A percentile compares a stretch with the other conserved stretches of the same genome.
phyloP scores from a whole-genome alignment of 2,329 filamentous ascomycete species.

The Aspergillus bombycis region DNA sequence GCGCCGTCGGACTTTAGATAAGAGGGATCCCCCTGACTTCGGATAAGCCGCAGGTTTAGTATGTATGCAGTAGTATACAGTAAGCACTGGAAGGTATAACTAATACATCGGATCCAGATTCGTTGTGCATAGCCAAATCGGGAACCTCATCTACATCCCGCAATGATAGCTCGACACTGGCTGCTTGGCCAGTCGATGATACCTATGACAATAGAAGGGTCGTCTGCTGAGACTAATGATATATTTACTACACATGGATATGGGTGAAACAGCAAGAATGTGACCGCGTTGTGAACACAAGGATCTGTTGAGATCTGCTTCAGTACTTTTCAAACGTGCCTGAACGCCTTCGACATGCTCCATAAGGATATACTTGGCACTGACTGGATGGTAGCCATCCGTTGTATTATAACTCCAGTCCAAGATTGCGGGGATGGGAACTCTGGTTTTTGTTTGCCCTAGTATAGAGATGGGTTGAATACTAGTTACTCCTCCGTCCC shows the following conservation, averaged over 20 bases:
- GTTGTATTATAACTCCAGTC: conserved; percentile 46
- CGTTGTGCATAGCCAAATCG: conserved; percentile 39
- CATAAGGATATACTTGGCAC: conserved; percentile 47
- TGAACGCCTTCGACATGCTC: conserved; percentile 39
- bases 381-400: conserved; percentile 32
- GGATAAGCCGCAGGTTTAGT: neutral
- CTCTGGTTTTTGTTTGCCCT: conserved; percentile 40
- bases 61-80: too few relatives aligned
- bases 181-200: conserved; percentile 51
- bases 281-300: conserved; percentile 30
- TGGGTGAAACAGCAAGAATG: conserved; percentile 42
- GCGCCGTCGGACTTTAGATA: neutral
- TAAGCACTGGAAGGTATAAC: too few relatives aligned
- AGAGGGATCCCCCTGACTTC: neutral
- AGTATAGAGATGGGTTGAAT: too few relatives aligned
- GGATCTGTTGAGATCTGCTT: conserved; percentile 32
- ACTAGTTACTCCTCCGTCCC: too few relatives aligned
- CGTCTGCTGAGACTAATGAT: conserved; percentile 44
- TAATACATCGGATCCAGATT: too few relatives aligned
- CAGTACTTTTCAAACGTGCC: conserved; percentile 23
- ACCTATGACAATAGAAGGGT: conserved; percentile 41
- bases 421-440: conserved; percentile 48
- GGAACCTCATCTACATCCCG: conserved; percentile 42
- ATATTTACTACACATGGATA: conserved; percentile 49
- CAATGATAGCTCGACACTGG: conserved; percentile 45